Evolutionary conservation across 805 yeast genomes (phyloP).

Genomic region (Monosporozyma unispora): DNA sequence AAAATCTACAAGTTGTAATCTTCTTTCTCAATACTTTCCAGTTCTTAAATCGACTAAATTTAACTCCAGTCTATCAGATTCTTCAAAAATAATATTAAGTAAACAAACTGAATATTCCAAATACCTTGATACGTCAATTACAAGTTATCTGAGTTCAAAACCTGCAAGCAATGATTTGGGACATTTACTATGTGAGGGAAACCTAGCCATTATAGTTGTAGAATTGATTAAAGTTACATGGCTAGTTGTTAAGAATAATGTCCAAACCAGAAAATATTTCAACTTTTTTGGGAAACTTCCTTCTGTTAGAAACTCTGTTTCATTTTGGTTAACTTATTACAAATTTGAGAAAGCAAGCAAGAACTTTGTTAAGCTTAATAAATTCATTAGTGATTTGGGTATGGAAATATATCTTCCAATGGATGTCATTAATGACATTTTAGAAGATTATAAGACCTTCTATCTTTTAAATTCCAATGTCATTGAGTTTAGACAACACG

Average conservation of each 20-base stretch:
- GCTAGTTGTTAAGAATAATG: constrained; percentile 23
- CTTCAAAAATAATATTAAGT: constrained; percentile 11
- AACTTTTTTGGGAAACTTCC: constrained; percentile 20
- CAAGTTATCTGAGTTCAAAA: constrained; percentile 16
- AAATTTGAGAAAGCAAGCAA: constrained; percentile 41
- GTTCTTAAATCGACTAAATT: constrained; percentile 18
- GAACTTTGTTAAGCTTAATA: constrained; percentile 38
- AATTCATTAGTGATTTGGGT: constrained; percentile 39
- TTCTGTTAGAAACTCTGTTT: constrained; percentile 32
- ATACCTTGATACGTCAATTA: constrained; percentile 19
- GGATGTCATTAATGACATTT: constrained; percentile 35
- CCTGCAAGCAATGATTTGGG: constrained; percentile 17
- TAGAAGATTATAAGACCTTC: constrained; percentile 29
- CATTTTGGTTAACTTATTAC: constrained; percentile 52
- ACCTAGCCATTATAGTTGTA: constrained; percentile 33
- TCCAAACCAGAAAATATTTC: constrained; percentile 29
- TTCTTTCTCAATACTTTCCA: constrained; percentile 18
- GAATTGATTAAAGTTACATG: constrained; percentile 29
- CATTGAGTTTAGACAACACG: constrained; percentile 11
- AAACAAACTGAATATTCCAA: constrained; percentile 18
- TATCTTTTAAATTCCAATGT: constrained; percentile 31
- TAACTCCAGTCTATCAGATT: constrained; percentile 12
- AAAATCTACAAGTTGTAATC: neutral
- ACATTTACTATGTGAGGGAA: constrained; percentile 33
- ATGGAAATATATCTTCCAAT: constrained; percentile 41